Base-by-base conservation (phyloP, 2,329 filamentous ascomycete species). In the Venturia nashicola region DNA sequence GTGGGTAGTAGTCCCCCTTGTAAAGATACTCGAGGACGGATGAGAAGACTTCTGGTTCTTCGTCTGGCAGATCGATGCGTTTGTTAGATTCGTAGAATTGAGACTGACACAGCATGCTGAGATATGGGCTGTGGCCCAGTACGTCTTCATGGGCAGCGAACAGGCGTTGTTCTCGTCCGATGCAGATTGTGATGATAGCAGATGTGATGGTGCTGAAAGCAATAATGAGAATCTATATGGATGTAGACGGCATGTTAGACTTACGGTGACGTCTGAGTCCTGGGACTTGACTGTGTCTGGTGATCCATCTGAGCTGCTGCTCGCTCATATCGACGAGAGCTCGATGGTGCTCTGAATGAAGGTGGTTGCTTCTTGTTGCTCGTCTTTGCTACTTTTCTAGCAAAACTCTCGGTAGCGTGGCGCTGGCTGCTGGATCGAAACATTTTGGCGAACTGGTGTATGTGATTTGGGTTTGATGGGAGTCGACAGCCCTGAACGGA, bases 61-160 rank as follows among this genome's bases (percentile, higher is more conserved):
- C 92, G 66, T 93, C 86, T 1, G 90, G 88, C 1, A 96, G 83
- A 61, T 87, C 82, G 72, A 96, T 88, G 63, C 87, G 86, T 76
- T 90, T 91, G 72, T 79, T 80, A 18, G 78, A 72, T 65, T 83
- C 82, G 76, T 84, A 82, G 78, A 83, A 88, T 71, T 87, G 84
- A 67, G 80, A 81, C 64, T 82, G 81, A 67, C 86, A 83, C 54
- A 82, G 80, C 61, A 83, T 77, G 66, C 85, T 80, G 76, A 97
- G 96, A 82, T 87, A 96, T 8, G 90, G 86, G 12, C 90, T 94
- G 64, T 83, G 79, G 72, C 82, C 83, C 65, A 97, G 85, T 66
- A 96, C 83, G 68, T 94, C 88, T 78, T 96, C 90, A 74, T 96
- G 92, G 7, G 91, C 91, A 44, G 92, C 92, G 72, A 97, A 97